A percentile compares a stretch with the other conserved stretches of the same genome.
Conservation (phyloP, 192 early-diverging fungal species). For the Allomyces macrogynus region DNA sequence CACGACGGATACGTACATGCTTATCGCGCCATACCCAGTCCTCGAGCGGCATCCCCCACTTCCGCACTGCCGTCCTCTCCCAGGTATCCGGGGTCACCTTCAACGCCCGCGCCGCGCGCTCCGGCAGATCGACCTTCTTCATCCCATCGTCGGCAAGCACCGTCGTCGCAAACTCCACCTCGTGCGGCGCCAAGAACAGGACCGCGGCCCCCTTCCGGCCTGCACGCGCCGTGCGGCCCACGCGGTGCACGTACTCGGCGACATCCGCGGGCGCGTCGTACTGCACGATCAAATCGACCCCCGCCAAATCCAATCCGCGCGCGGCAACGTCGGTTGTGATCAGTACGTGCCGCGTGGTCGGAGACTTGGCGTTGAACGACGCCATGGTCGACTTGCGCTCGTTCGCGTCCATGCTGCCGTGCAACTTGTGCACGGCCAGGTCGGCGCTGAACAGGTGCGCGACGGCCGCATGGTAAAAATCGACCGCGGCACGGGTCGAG, state of each 20-base stretch:
- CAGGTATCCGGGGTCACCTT: neutral
- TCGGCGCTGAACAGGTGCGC: conserved; percentile 20
- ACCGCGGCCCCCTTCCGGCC: conserved; percentile 71
- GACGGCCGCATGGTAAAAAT: conserved; percentile 80
- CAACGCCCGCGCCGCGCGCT: too few species aligned
- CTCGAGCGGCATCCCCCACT: neutral
- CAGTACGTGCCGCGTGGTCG: conserved; percentile 37
- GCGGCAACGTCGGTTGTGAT: conserved; percentile 95
- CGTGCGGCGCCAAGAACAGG: conserved; percentile 75
- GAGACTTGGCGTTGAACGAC: conserved; percentile 39
- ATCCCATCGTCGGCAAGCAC: neutral
- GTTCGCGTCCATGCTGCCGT: conserved; percentile 8
- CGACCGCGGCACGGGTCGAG: conserved; percentile 78
- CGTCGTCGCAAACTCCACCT: conserved; percentile 34
- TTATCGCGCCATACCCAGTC: neutral
- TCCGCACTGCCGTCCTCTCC: neutral
- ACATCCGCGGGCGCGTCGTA: conserved; percentile 90
- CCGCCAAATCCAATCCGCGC: conserved; percentile 88
- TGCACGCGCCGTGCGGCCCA: conserved; percentile 87
- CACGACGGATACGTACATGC: conserved; percentile 3
- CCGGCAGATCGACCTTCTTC: conserved; percentile 10
- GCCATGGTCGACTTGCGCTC: conserved; percentile 10
- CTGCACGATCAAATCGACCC: conserved; percentile 80
- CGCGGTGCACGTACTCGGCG: conserved; percentile 89
- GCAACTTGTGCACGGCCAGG: conserved; percentile 9